Evolutionary conservation across 176 grass and related monocot species (phyloP).

Genomic region (Musa troglodytarum): DNA sequence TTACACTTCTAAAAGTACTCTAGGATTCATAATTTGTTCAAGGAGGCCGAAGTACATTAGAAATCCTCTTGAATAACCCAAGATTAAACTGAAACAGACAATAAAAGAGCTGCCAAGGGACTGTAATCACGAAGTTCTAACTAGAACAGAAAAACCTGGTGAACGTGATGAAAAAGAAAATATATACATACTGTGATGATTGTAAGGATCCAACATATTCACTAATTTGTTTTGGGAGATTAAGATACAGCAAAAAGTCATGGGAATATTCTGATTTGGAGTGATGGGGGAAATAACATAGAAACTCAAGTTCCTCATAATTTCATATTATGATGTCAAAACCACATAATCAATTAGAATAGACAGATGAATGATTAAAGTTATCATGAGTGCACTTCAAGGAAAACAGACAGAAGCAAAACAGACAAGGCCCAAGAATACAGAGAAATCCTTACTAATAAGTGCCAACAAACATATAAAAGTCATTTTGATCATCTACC

Average conservation of each 20-base stretch:
- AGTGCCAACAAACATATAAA: not conserved
- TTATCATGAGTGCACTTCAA: not conserved
- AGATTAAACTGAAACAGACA: too few species aligned
- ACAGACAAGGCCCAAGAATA: not conserved
- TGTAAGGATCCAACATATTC: not conserved
- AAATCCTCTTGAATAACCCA: too few species aligned
- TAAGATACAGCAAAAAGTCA: not conserved
- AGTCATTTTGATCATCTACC: slow-evolving; percentile 27
- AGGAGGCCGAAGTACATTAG: too few species aligned
- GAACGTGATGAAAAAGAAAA: too few species aligned
- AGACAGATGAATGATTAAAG: not conserved
- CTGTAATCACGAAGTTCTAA: too few species aligned
- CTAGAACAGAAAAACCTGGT: too few species aligned
- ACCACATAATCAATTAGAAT: not conserved
- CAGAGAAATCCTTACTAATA: not conserved
- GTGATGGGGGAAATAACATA: not conserved
- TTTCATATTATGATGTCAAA: not conserved
- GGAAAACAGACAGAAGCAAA: not conserved
- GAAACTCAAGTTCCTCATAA: not conserved
- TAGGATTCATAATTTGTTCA: too few species aligned
- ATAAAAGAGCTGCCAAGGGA: too few species aligned
- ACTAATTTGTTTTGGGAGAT: not conserved
- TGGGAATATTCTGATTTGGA: not conserved
- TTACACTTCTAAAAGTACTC: too few species aligned
- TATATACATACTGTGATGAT: too few species aligned